Conservation (phyloP, 1,139 yeast genomes). For the Taphrina flavorubra region DNA sequence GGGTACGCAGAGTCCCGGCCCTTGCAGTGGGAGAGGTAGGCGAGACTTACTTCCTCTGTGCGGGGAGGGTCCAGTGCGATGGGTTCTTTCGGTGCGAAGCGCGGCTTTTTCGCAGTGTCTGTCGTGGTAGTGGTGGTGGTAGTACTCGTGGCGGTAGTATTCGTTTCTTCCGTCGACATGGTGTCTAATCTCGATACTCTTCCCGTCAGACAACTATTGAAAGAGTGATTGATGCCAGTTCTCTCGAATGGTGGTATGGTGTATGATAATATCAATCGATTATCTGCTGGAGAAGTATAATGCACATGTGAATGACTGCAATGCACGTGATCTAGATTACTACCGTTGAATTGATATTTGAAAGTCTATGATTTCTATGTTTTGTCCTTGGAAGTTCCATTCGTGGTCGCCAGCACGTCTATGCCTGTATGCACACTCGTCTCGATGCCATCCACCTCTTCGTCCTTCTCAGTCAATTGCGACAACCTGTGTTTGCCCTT, state of each 20-base stretch:
- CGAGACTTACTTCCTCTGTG: constrained; percentile 17
- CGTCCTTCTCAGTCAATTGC: constrained; percentile 16
- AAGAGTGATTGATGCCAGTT: too few species aligned
- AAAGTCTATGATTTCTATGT: constrained; percentile 1
- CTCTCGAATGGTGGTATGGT: background rate
- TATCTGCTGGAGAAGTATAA: too few species aligned
- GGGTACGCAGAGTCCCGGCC: constrained; percentile 45
- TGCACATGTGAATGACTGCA: too few species aligned
- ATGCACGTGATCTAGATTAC: too few species aligned
- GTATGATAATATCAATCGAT: too few species aligned
- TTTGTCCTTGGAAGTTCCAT: background rate
- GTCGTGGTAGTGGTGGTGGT: background rate
- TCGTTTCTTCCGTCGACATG: background rate
- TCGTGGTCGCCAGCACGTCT: background rate
- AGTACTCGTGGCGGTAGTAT: background rate
- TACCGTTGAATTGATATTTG: too few species aligned
- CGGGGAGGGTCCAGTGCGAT: constrained; percentile 35
- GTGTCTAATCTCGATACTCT: background rate
- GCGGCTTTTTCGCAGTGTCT: constrained; percentile 5
- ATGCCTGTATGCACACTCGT: too few species aligned
- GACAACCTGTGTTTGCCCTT: constrained; percentile 2
- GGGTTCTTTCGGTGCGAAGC: constrained; percentile 39
- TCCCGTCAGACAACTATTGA: background rate
- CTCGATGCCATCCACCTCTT: background rate
- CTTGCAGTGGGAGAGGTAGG: constrained; percentile 35